Conservation (phyloP, 2,329 filamentous ascomycete species). For the Pyricularia sp. region DNA sequence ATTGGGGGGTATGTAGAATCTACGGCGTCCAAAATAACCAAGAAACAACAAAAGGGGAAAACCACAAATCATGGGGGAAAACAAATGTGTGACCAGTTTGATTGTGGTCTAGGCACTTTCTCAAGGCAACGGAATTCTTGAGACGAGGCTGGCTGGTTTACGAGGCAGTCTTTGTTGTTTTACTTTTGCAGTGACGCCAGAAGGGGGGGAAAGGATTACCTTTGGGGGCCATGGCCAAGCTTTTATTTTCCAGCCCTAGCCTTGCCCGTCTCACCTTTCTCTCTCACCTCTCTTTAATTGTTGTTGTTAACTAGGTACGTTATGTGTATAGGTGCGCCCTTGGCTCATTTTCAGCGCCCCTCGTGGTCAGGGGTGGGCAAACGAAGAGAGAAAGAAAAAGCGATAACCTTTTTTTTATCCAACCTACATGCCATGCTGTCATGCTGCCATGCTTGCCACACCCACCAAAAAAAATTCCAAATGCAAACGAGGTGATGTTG, state of each 20-base stretch:
- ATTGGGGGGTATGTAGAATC: background rate
- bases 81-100: background rate
- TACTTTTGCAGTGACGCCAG: background rate
- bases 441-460: background rate
- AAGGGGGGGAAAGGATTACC: background rate
- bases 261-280: background rate
- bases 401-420: background rate
- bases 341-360: background rate
- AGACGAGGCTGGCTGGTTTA: background rate
- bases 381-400: background rate
- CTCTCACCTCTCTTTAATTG: background rate
- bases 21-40: background rate
- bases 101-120: background rate
- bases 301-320: background rate
- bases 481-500: background rate
- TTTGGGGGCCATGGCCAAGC: background rate
- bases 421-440: background rate
- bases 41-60: background rate
- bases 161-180: background rate
- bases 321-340: background rate
- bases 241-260: background rate
- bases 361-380: background rate
- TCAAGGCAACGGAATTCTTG: background rate
- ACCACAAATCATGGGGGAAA: background rate
- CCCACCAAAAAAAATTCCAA: background rate